Conservation (phyloP, 176 grass and related monocot species). For the Panicum miliaceum region DNA sequence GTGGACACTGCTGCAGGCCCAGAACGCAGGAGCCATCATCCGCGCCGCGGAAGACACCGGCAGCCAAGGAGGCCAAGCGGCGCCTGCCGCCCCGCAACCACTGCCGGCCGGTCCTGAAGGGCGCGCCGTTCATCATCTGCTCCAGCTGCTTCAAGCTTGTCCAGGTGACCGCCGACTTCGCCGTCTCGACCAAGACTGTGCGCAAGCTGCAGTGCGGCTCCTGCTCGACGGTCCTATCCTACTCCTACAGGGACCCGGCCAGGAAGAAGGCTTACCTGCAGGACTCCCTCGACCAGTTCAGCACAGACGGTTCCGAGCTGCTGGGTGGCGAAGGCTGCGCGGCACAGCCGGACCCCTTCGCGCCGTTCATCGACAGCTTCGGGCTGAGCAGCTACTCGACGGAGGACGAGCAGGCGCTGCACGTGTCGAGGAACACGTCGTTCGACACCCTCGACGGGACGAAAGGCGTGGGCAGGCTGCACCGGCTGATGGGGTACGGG, state of each 20-base stretch:
- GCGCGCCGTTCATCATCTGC: constrained; percentile 93
- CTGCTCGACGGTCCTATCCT: constrained; percentile 71
- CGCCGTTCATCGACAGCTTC: constrained; percentile 53
- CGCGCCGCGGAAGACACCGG: not conserved
- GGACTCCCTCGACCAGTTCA: not conserved
- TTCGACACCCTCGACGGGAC: constrained; percentile 41
- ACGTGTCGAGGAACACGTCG: constrained; percentile 67
- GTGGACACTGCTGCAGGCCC: constrained; percentile 37
- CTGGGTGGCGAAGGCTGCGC: not conserved
- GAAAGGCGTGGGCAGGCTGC: constrained; percentile 48
- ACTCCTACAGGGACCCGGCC: constrained; percentile 63
- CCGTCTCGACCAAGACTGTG: constrained; percentile 51
- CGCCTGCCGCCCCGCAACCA: constrained; percentile 48
- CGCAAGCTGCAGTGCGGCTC: constrained; percentile 74
- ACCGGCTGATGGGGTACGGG: constrained; percentile 78
- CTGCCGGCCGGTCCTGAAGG: constrained; percentile 76
- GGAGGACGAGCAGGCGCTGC: constrained; percentile 56
- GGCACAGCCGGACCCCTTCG: constrained; percentile 41
- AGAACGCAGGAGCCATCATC: not conserved
- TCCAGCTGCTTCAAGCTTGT: constrained; percentile 74
- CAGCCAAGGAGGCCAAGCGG: constrained; percentile 35
- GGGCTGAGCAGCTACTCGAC: constrained; percentile 57
- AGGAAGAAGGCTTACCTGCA: constrained; percentile 33
- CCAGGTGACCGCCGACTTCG: constrained; percentile 72
- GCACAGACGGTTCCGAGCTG: constrained; percentile 18